Evolutionary conservation across 1,284 basidiomycete species (phyloP), one percentile per base, ranked within the genome.

Genomic region (Sporisorium reilianum): DNA sequence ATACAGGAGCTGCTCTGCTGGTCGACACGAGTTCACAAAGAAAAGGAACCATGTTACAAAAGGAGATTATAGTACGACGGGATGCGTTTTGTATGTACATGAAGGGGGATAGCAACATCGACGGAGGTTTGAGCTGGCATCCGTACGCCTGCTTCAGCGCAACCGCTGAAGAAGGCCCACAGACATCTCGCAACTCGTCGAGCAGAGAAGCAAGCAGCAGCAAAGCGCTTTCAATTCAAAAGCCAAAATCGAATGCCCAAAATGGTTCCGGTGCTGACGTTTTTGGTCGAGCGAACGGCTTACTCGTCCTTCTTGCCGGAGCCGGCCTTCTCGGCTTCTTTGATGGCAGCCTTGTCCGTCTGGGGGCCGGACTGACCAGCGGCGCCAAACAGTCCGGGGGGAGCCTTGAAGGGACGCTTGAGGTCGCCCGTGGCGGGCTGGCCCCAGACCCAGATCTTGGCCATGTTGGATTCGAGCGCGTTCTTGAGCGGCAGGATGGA

Each of bases 321-420:
- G 62, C 89, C 88, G 41, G 85, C 85, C 88, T 94, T 94, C 87
- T 96, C 94, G 38, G 93, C 94, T 80, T 91, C 91, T 75, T 93
- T 89, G 83, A 95, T 91, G 53, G 91, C 88, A 14, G 93, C 94
- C 67, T 90, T 91, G 85, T 95, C 93, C 14, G 93, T 93, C 85
- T 90, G 89, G 32, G 93, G 78, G 18, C 78, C 81, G 18, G 55
- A 23, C 50, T 67, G 67, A 14, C 66, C 71, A 38, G 64, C 66
- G 26, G 63, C 89, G 80, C 84, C 90, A 89, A 87, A 80, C 91
- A 91, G 73, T 94, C 91, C 86, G 92, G 87, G 66, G 14, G 86
- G 85, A n/a, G 88, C 87, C 86, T 93, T 94, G 90, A 96, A 97
- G 1, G 95, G 95, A 76, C 95, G 88, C 87, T 94, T 91, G 71